Evolutionary conservation across 2,329 filamentous ascomycete species (phyloP), one percentile per base, ranked within the genome.

Genomic region (Cladobotryum protrusum): DNA sequence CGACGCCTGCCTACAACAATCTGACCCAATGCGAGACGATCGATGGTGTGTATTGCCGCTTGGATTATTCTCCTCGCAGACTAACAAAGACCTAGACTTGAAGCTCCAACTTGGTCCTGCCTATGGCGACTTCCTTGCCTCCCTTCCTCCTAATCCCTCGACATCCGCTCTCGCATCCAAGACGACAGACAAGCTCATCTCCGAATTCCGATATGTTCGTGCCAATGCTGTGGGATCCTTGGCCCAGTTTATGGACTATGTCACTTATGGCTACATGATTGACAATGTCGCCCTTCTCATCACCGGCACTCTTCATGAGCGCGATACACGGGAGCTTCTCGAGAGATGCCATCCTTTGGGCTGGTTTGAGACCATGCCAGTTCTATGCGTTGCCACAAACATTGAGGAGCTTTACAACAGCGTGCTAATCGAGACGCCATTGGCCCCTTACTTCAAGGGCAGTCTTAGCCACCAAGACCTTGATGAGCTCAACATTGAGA

Each of bases 191-290:
- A 99, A 99, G 76, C 85, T 99, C 57, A 92, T 99, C 57, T 86
- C 91, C 58, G 93, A 99, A 70, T 99, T 99, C 70, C 86, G 90
- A 65, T 99, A 99, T 69, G 79, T 99, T 42, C 89, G 95, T 60
- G 90, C 91, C 55, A 96, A 99, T 66, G 88, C 92, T 24, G 89
- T 89, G 2, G 93, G 93, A 14, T 89, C 90, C 1, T 82, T 96
- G 35, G 86, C 91, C 55, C 90, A 89, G 66, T 99, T 99, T 70
- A 90, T 99, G 82, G 90, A 97, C 70, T 99, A 96, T 71, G 77
- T 99, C 54, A 99, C 93, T 1, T 99, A 99, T 68, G 92, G 91
- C 55, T 99, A 99, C 78, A 99, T 99, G 93, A 99, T 99, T 71
- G 93, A 99, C 73, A 99, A 99, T 63, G 90, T 99, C 47, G 93